A percentile compares a stretch with the other conserved stretches of the same genome.
These are phyloP conservation scores for Erucastrum elatum DNA, from an alignment of 345 rosid species.

Conservation along the genomic window DNA sequence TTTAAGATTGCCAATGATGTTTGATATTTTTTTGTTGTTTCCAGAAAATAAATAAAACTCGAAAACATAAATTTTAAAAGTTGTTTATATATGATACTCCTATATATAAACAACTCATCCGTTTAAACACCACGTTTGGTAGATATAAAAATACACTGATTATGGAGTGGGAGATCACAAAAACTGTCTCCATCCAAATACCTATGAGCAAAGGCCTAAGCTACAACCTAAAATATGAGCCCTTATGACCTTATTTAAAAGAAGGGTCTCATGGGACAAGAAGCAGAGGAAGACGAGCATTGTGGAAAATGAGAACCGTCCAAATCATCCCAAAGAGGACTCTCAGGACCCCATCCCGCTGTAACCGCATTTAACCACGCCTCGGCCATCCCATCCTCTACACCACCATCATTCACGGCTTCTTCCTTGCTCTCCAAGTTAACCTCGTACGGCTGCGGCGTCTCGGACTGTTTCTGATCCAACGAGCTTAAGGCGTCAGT, in stretches of 20 bases:
- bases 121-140: no score
- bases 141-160: no score
- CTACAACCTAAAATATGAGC: no score
- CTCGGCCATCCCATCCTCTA: constrained; percentile 66
- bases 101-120: no score
- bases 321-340: constrained; percentile 93
- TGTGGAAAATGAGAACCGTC: constrained; percentile 49
- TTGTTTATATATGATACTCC: neutral
- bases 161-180: no score
- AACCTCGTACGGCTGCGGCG: constrained; percentile 9
- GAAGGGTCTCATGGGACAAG: constrained; percentile 46
- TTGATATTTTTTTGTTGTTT: neutral
- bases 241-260: no score
- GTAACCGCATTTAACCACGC: constrained; percentile 88
- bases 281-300: constrained; percentile 33
- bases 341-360: constrained; percentile 85
- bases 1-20: constrained; percentile 61
- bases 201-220: no score
- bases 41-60: neutral
- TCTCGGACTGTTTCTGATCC: constrained; percentile 17
- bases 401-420: constrained; percentile 8
- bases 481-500: neutral
- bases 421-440: constrained; percentile 29
- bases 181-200: no score
- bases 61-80: neutral